Evolutionary conservation across 148 eudicot species (phyloP).

Genomic region (Vaccinium darrowii): DNA sequence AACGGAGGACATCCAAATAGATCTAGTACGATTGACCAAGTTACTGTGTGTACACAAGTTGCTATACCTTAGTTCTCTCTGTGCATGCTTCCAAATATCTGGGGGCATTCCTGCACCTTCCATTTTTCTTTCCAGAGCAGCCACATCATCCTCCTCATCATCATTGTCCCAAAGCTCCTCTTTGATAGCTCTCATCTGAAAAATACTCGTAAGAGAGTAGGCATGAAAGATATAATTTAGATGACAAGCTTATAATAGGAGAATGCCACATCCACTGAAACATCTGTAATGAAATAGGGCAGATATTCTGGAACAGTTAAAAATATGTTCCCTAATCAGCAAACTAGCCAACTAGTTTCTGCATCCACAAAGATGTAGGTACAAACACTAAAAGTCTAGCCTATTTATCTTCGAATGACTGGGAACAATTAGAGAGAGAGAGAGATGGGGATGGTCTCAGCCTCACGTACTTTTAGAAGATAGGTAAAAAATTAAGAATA

Average conservation of each 20-base stretch:
- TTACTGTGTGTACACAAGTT: neutral
- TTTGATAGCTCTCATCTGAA: constrained; percentile 97
- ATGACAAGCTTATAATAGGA: neutral
- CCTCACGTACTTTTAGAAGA: neutral
- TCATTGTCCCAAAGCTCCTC: constrained; percentile 99
- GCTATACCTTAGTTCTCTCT: constrained; percentile 81
- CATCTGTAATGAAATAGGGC: neutral
- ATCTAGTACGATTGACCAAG: neutral
- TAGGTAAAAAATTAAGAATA: neutral
- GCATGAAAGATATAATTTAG: constrained; percentile 10
- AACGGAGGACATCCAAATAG: neutral
- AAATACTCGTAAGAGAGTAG: constrained; percentile 7
- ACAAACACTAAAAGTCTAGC: neutral
- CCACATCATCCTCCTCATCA: constrained; percentile 98
- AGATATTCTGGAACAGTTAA: neutral
- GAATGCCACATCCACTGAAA: neutral
- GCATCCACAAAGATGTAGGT: neutral
- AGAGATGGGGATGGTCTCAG: constrained; percentile 4
- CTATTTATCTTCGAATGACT: neutral
- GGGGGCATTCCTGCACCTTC: constrained; percentile 95
- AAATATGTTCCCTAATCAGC: neutral
- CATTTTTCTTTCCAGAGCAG: constrained; percentile 95
- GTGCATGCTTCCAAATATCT: constrained; percentile 97
- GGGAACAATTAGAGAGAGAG: neutral
- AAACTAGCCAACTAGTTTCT: neutral